Conservation (phyloP, 2,329 filamentous ascomycete species). For the Penicillium glabrum region DNA sequence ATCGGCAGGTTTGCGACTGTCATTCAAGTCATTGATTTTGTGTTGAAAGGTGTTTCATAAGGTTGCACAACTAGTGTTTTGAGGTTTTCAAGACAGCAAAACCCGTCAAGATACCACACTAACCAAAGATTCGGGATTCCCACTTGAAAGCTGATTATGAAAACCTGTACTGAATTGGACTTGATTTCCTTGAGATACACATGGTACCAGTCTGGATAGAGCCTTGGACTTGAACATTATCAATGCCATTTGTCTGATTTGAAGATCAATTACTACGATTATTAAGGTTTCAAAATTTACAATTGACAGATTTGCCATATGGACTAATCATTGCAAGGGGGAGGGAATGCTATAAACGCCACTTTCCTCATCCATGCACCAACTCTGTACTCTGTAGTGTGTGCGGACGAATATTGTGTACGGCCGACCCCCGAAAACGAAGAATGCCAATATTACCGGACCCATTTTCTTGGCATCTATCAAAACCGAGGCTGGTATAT, state of each 20-base stretch:
- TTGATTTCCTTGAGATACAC: no score
- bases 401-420: neutral
- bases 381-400: neutral
- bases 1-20: no score
- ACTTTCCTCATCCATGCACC: neutral
- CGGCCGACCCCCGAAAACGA: neutral
- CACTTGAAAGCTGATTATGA: no score
- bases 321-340: neutral
- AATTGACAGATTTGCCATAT: neutral
- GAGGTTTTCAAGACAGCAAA: neutral
- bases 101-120: neutral
- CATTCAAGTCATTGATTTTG: no score
- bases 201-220: no score
- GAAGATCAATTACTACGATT: neutral
- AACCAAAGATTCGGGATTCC: neutral
- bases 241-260: neutral
- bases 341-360: conserved; percentile 1
- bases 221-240: no score
- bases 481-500: neutral
- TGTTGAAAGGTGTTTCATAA: neutral
- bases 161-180: no score
- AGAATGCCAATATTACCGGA: neutral
- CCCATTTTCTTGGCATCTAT: neutral
- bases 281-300: neutral
- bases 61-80: neutral